Percentiles rank a stretch among this genome's conserved stretches.
These are phyloP conservation scores for Leucocoprinus leucothites DNA, from an alignment of 768 basidiomycete species.

Conservation along the genomic window DNA sequence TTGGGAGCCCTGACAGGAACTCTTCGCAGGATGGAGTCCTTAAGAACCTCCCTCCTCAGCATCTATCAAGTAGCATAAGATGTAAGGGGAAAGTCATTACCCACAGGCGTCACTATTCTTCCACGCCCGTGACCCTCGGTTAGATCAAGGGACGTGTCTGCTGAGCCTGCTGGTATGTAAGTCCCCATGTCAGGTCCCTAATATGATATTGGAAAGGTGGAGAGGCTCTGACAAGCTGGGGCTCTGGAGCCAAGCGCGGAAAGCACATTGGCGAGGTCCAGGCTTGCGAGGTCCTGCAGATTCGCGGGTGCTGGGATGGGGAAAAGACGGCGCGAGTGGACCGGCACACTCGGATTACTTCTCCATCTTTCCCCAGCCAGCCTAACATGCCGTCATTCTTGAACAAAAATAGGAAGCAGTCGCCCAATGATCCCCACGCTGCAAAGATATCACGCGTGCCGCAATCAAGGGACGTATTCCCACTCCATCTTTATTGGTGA, in stretches of 20 bases:
- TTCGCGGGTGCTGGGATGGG: neutral
- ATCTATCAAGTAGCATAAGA: neutral
- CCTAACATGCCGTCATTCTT: no score
- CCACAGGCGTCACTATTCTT: conserved; percentile 3
- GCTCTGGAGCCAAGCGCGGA: no score
- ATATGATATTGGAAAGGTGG: no score
- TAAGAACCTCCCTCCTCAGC: neutral
- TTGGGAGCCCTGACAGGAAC: no score
- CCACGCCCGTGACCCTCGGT: conserved; percentile 1
- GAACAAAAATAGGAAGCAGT: neutral
- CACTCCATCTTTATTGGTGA: no score
- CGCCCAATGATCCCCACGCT: neutral
- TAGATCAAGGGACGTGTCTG: neutral
- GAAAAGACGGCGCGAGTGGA: neutral
- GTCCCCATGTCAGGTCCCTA: no score
- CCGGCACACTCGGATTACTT: neutral
- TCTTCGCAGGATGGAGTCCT: no score
- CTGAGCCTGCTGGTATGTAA: neutral
- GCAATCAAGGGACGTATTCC: neutral
- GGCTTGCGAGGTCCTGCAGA: neutral
- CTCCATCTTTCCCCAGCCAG: neutral
- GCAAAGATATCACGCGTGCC: neutral
- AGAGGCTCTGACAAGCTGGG: no score
- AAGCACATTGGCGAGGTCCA: no score
- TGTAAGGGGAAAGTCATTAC: conserved; percentile 3